Evolutionary conservation across 345 rosid genomes (phyloP), one percentile per base, ranked within the genome.

Genomic region (Hibiscus trionum): DNA sequence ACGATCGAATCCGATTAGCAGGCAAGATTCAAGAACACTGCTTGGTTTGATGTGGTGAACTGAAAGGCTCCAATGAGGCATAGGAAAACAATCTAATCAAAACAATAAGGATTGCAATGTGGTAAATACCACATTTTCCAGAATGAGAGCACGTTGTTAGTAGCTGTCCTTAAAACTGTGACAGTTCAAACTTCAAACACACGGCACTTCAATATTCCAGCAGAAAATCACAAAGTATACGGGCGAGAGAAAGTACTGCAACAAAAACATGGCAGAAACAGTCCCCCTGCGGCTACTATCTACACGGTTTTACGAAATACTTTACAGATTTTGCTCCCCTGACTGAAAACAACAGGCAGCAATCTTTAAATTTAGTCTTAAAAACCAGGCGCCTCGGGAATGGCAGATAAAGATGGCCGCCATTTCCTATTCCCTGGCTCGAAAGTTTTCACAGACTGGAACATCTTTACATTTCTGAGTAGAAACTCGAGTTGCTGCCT

Each of bases 401-500:
- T 27, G 59, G 59, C 26, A 1, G 59, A 15, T 27, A 67, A 49
- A 4, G 59, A 49, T 9, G 42, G 59, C 2, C 24, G 8, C 44
- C 71, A 67, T 67, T n/a, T 67, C 9, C 9, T 4, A 16, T 49
- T 49, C 71, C 59, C 71, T 16, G 24, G 21, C 59, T 26, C 2
- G 4, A 29, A 27, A 11, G 4, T 29, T 49, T 49, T 27, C 42
- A 8, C 49, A 9, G 26, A 16, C 8, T 1, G 44, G 9, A 29
- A 27, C 58, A 27, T 27, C 15, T 49, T 49, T 27, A 57, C 71
- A 4, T 67, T 35, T 29, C 42, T 8, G 39, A 67, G 71, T 3
- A 67, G 58, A 49, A 67, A 10, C 71, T 49, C 59, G 6, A 67
- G 42, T 67, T 67, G 59, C 71, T 67, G 42, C 59, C 71, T 67